Evolutionary conservation across 805 yeast species (phyloP).

Genomic region (Candida endomychidarum): DNA sequence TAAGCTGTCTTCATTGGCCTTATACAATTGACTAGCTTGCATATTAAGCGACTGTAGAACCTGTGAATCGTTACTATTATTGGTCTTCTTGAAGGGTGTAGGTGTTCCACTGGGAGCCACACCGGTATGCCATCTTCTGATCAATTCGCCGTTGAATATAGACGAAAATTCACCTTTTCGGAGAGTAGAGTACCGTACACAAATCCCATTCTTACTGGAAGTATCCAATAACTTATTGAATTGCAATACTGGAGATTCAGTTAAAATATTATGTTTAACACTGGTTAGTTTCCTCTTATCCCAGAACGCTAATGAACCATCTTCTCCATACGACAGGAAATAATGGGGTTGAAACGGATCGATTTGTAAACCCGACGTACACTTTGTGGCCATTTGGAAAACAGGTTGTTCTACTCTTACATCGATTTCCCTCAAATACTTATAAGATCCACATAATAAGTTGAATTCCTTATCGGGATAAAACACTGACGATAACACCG

Average conservation of each 20-base stretch:
- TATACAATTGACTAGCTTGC: slow-evolving; percentile 38
- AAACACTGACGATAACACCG: slow-evolving; percentile 67
- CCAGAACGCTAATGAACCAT: slow-evolving; percentile 82
- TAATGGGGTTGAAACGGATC: slow-evolving; percentile 67
- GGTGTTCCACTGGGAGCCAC: slow-evolving; percentile 40
- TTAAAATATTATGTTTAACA: slow-evolving; percentile 21
- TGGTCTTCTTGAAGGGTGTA: not conserved
- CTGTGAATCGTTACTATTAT: slow-evolving; percentile 11
- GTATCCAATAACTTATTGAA: slow-evolving; percentile 65
- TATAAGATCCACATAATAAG: slow-evolving; percentile 73
- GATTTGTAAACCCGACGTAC: slow-evolving; percentile 63
- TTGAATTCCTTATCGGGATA: slow-evolving; percentile 54
- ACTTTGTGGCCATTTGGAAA: slow-evolving; percentile 73
- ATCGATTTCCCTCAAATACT: slow-evolving; percentile 76
- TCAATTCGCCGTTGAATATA: slow-evolving; percentile 71
- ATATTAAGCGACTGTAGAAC: slow-evolving; percentile 29
- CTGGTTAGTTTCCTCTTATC: slow-evolving; percentile 61
- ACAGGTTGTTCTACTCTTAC: slow-evolving; percentile 61
- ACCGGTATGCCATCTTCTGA: slow-evolving; percentile 81
- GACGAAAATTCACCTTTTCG: slow-evolving; percentile 75
- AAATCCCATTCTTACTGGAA: slow-evolving; percentile 59
- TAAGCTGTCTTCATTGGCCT: slow-evolving; percentile 51
- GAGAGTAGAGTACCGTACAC: slow-evolving; percentile 66
- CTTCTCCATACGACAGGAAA: slow-evolving; percentile 78
- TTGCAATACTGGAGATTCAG: slow-evolving; percentile 57